phyloP scores from a whole-genome alignment of 2,329 filamentous ascomycete genomes.

The Madurella fahalii region DNA sequence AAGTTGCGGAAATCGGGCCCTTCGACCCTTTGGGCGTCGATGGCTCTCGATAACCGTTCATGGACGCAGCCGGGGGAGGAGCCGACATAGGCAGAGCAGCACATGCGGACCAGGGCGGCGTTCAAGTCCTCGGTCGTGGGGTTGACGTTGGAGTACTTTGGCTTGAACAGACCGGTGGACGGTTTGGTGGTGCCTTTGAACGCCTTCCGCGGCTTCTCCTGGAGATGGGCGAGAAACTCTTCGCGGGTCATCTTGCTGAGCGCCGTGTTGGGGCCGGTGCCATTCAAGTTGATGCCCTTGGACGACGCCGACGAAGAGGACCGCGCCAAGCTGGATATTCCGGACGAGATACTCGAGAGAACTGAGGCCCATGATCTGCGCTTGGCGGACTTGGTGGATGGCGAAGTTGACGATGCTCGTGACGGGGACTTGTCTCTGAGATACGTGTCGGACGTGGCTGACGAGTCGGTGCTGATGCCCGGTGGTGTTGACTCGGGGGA shows the following conservation, averaged over 20 bases:
- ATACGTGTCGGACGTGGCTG: conserved; percentile 16
- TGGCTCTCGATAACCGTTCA: conserved; percentile 24
- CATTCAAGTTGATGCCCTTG: conserved; percentile 21
- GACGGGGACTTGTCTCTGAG: conserved; percentile 23
- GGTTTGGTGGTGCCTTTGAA: conserved; percentile 7
- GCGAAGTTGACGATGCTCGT: conserved; percentile 19
- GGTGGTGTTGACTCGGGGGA: conserved; percentile 22
- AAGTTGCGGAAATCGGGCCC: conserved; percentile 23
- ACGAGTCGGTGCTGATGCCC: conserved; percentile 14
- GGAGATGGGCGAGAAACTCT: conserved; percentile 23
- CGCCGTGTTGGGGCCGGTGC: conserved; percentile 19
- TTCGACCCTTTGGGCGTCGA: conserved; percentile 23
- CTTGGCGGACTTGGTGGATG: conserved; percentile 25
- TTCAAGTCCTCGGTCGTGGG: conserved; percentile 26
- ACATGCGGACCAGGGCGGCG: conserved; percentile 23
- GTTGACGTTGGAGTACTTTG: conserved; percentile 20
- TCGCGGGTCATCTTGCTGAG: conserved; percentile 27
- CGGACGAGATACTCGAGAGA: conserved; percentile 27
- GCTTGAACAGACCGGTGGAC: conserved; percentile 18
- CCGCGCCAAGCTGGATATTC: conserved; percentile 26
- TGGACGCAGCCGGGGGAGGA: conserved; percentile 20
- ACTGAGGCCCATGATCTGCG: conserved; percentile 27
- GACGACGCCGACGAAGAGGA: conserved; percentile 27
- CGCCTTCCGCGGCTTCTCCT: conserved; percentile 22
- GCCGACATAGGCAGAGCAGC: conserved; percentile 20